A percentile compares a stretch with the other conserved stretches of the same genome.
These are phyloP conservation scores for Vinca major DNA, from an alignment of 305 asterid genomes.

Conservation along the genomic window DNA sequence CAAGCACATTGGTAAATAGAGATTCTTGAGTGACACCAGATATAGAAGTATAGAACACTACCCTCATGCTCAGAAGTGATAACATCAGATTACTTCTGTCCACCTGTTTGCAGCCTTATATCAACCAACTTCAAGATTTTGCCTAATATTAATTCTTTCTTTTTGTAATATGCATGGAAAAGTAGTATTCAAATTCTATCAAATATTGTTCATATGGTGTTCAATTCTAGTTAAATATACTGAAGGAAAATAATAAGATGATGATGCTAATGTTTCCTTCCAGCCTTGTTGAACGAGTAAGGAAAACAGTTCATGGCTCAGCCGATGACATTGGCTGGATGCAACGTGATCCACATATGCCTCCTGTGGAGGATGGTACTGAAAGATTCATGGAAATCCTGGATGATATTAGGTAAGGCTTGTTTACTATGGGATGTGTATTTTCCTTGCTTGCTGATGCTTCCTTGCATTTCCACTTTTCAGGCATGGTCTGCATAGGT, in stretches of 20 bases:
- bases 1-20: background rate
- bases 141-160: background rate
- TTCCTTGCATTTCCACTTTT: slow-evolving; percentile 17
- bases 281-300: slow-evolving; percentile 79
- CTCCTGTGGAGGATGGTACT: slow-evolving; percentile 82
- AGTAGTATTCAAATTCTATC: background rate
- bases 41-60: background rate
- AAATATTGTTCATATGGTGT: background rate
- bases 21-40: background rate
- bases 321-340: slow-evolving; percentile 98
- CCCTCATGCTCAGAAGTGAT: background rate
- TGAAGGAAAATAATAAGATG: background rate
- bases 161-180: background rate
- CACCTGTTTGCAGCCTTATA: background rate
- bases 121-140: background rate
- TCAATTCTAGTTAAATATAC: background rate
- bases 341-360: slow-evolving; percentile 61
- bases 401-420: slow-evolving; percentile 57
- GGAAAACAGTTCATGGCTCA: slow-evolving; percentile 86
- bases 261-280: slow-evolving; percentile 10
- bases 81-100: background rate
- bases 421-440: background rate
- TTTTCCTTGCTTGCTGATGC: background rate
- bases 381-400: slow-evolving; percentile 68
- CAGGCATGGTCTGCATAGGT: slow-evolving; percentile 84